These are phyloP conservation scores for Hippophae rhamnoides DNA, from an alignment of 306 rosid species.

Conservation along the genomic window DNA sequence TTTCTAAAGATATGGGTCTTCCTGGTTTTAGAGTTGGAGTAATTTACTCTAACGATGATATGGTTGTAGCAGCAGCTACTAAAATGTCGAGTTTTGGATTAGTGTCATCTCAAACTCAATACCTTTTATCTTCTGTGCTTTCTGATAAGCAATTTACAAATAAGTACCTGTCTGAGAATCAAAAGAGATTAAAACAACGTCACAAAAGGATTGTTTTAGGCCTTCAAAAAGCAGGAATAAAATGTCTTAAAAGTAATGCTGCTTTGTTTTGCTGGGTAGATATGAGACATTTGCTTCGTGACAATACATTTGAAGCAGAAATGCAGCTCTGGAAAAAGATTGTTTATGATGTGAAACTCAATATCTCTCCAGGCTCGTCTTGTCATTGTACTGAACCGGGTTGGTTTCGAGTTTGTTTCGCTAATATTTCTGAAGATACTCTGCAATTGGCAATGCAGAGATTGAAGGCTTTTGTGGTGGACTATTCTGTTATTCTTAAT, in stretches of 20 bases:
- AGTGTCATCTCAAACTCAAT: conserved; percentile 72
- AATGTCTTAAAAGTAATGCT: conserved; percentile 58
- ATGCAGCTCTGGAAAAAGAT: conserved; percentile 62
- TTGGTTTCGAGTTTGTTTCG: conserved; percentile 85
- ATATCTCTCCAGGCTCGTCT: conserved; percentile 75
- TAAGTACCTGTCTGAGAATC: conserved; percentile 35
- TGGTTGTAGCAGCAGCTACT: conserved; percentile 50
- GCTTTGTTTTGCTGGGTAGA: conserved; percentile 89
- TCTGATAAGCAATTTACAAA: conserved; percentile 34
- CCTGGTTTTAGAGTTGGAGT: conserved; percentile 78
- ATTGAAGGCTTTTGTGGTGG: conserved; percentile 32
- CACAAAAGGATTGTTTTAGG: conserved; percentile 43
- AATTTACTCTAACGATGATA: conserved; percentile 53
- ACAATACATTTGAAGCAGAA: conserved; percentile 56
- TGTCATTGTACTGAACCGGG: conserved; percentile 87
- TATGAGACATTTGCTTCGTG: conserved; percentile 46
- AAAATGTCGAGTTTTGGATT: conserved; percentile 95
- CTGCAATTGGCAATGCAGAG: conserved; percentile 53
- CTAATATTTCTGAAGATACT: conserved; percentile 62
- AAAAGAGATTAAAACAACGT: conserved; percentile 33
- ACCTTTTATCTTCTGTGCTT: conserved; percentile 40
- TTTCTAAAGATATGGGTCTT: conserved; percentile 64
- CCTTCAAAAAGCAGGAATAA: conserved; percentile 40
- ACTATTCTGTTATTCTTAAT: too few relatives aligned
- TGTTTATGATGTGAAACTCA: conserved; percentile 40